A percentile compares a stretch with the other conserved stretches of the same genome.
These are phyloP conservation scores for Pyricularia pennisetigena DNA, from an alignment of 2,329 filamentous ascomycete species.

Conservation along the genomic window DNA sequence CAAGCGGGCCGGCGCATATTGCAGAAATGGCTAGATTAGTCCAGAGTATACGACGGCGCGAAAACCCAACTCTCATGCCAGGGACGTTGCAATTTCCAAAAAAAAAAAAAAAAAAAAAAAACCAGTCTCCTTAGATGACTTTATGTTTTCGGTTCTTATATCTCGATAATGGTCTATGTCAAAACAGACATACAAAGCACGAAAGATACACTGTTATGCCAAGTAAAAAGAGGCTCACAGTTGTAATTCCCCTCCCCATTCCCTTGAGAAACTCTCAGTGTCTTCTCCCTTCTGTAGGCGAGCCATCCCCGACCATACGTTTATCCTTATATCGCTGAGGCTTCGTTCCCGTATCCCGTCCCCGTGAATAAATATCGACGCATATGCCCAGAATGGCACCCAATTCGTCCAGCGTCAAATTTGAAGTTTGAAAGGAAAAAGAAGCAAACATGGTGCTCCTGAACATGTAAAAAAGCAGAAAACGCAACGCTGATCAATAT, in stretches of 20 bases:
- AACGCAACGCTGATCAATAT: neutral
- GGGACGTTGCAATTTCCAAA: neutral
- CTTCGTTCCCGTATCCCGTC: neutral
- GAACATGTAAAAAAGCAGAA: neutral
- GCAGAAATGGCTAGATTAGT: neutral
- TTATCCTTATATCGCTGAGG: neutral
- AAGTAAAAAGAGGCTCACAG: neutral
- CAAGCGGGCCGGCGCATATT: neutral
- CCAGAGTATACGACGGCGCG: neutral
- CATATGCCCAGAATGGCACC: neutral
- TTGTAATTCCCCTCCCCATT: neutral
- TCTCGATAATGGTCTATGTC: neutral
- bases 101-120: too few relatives aligned
- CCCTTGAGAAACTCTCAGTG: neutral
- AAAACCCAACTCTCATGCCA: neutral
- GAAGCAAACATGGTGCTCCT: neutral
- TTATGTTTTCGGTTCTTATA: neutral
- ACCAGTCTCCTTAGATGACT: neutral
- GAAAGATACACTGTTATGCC: neutral
- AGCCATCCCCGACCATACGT: neutral
- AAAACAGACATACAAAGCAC: neutral
- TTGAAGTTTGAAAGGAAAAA: neutral
- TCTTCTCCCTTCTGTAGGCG: neutral
- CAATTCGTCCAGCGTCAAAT: neutral
- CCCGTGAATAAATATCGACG: neutral